Conservation (phyloP, 2,329 filamentous ascomycete species). For the Stenocarpella maydis region DNA sequence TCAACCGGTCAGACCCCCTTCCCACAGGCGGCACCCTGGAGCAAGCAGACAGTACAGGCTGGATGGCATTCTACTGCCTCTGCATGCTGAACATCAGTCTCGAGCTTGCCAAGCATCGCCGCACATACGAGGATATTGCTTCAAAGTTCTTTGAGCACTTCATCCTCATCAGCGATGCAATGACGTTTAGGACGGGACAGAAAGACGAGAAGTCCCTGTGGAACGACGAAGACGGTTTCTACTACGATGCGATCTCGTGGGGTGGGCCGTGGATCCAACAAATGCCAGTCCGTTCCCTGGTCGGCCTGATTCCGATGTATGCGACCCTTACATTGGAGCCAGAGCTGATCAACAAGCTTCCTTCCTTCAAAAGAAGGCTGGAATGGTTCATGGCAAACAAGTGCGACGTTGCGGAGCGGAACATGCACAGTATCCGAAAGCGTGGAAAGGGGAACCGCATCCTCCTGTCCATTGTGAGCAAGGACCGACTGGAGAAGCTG, state of each 20-base stretch:
- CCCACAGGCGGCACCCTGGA: slow-evolving; percentile 93
- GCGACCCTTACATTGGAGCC: slow-evolving; percentile 92
- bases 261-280: slow-evolving; percentile 94
- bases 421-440: slow-evolving; percentile 91
- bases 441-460: slow-evolving; percentile 91
- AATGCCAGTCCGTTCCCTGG: slow-evolving; percentile 88
- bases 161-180: slow-evolving; percentile 96
- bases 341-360: slow-evolving; percentile 89
- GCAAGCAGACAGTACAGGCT: slow-evolving; percentile 96
- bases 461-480: slow-evolving; percentile 88
- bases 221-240: slow-evolving; percentile 97
- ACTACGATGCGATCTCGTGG: slow-evolving; percentile 98
- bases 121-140: slow-evolving; percentile 95
- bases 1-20: slow-evolving; percentile 94
- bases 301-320: slow-evolving; percentile 92
- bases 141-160: slow-evolving; percentile 99
- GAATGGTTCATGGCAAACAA: slow-evolving; percentile 95
- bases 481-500: slow-evolving; percentile 89
- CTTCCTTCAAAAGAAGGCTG: slow-evolving; percentile 89
- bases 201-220: slow-evolving; percentile 84
- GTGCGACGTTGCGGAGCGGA: slow-evolving; percentile 86
- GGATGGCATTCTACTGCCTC: slow-evolving; percentile 98
- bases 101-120: slow-evolving; percentile 92
- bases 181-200: slow-evolving; percentile 80
- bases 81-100: slow-evolving; percentile 97